Conservation (phyloP, 2,329 filamentous ascomycete species). For the Aspergillus ochraceoroseus region DNA sequence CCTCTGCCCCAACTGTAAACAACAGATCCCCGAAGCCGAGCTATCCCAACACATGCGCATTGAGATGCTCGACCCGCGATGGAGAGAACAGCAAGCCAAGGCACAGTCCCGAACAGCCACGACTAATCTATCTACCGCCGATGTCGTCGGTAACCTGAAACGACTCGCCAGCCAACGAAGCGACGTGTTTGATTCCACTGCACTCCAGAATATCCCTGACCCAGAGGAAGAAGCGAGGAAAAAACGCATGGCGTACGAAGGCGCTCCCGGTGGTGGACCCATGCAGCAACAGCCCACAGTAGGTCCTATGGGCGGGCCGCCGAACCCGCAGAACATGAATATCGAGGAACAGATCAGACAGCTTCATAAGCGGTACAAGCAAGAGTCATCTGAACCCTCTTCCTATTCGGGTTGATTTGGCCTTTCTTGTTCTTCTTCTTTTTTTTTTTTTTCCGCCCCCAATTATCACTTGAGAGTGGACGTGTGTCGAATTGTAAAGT, state of each 20-base stretch:
- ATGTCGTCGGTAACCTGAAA: slow-evolving; percentile 92
- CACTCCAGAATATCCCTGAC: slow-evolving; percentile 53
- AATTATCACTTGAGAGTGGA: too few relatives aligned
- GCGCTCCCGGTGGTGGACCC: slow-evolving; percentile 23
- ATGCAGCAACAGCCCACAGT: slow-evolving; percentile 26
- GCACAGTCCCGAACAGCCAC: slow-evolving; percentile 77
- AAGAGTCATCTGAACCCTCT: slow-evolving; percentile 16
- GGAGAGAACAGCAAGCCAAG: slow-evolving; percentile 93
- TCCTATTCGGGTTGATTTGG: slow-evolving; percentile 4
- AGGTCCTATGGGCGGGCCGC: slow-evolving; percentile 28
- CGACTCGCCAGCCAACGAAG: slow-evolving; percentile 82
- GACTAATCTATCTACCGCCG: slow-evolving; percentile 77
- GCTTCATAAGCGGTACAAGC: slow-evolving; percentile 55
- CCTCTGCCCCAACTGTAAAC: slow-evolving; percentile 87
- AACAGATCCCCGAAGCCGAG: slow-evolving; percentile 80
- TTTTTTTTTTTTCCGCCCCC: slow-evolving; percentile 3
- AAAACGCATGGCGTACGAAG: slow-evolving; percentile 62
- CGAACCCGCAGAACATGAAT: slow-evolving; percentile 53
- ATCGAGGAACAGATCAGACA: slow-evolving; percentile 79
- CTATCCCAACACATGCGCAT: slow-evolving; percentile 92
- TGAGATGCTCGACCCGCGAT: slow-evolving; percentile 85
- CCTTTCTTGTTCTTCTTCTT: slow-evolving; percentile 4
- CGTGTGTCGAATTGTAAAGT: too few relatives aligned
- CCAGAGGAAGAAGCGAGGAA: slow-evolving; percentile 70
- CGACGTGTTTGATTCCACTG: slow-evolving; percentile 70